Base-by-base conservation (phyloP, 1,284 basidiomycete species). In the Porogramme epimiltina region DNA sequence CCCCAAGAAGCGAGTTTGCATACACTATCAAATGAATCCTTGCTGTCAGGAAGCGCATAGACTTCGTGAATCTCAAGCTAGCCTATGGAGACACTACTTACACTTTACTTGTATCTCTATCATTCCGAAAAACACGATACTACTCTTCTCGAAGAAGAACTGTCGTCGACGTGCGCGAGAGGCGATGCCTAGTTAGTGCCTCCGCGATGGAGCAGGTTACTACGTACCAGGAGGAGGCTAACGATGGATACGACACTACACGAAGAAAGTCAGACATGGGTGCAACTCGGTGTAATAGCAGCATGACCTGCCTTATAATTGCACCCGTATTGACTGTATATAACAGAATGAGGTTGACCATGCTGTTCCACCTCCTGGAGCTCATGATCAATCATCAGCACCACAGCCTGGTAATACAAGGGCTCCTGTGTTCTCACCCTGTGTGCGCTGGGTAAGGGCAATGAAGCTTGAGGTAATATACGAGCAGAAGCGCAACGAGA, bases 321-420 rank as follows among this genome's bases (percentile, higher is more conserved):
- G 58, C 58, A 19, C 54, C 59, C 1, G 59, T 61, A 20, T 61
- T 56, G 42, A 61, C 56, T 13, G 54, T 45, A 36, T 59, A 58
- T 0, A 59, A 45, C 3, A 59, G 49, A 22, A 59, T 59, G 15
- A 33, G 34, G 24, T 59, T 59, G 24, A 56, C 19, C 52, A 56
- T 54, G 25, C 33, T 56, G 37, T 56, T 56, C 9, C 54, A 56
- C 8, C 56, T 45, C 24, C 58, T 59, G 42, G 6, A 31, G 6
- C 6, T 8, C 6, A n/a, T n/a, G n/a, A n/a, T n/a, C n/a, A 8
- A 13, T 31, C 8, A 31, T 6, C 13, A 31, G 28, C 28, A n/a
- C n/a, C n/a, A n/a, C n/a, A n/a, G n/a, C n/a, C n/a, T n/a, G n/a
- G n/a, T n/a, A n/a, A n/a, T n/a, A n/a, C n/a, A n/a, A n/a, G n/a